A percentile compares a stretch with the other conserved stretches of the same genome.
These are phyloP conservation scores for Venturia asperata DNA, from an alignment of 2,329 filamentous ascomycete species.

Conservation along the genomic window DNA sequence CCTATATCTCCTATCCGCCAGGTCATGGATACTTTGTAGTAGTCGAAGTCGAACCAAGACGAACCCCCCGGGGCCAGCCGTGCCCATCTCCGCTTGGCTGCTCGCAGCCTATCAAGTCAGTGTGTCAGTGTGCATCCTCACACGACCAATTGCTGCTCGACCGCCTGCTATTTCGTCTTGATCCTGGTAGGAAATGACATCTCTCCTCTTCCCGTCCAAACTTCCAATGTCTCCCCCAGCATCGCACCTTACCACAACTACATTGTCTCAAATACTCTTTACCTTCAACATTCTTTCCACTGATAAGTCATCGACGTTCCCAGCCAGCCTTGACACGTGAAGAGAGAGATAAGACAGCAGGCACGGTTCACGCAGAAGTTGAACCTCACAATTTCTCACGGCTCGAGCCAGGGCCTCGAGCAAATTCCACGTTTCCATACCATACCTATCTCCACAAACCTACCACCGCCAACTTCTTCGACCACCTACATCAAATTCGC, in stretches of 20 bases:
- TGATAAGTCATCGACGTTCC: neutral
- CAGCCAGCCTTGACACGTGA: slow-evolving; percentile 12
- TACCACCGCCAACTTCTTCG: neutral
- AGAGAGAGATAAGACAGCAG: neutral
- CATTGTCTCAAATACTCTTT: neutral
- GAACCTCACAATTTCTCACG: slow-evolving; percentile 7
- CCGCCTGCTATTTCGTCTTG: neutral
- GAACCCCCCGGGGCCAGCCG: slow-evolving; percentile 3
- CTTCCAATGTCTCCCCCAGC: neutral
- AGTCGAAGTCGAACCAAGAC: neutral
- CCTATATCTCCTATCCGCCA: too few species aligned
- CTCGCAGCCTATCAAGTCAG: neutral
- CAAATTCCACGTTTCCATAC: slow-evolving; percentile 13
- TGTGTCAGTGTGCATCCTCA: neutral
- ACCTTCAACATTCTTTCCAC: neutral
- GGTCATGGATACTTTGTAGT: too few species aligned
- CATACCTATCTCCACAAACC: neutral
- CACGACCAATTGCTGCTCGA: slow-evolving; percentile 5
- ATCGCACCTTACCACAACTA: neutral
- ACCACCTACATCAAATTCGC: neutral
- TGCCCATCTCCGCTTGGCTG: neutral
- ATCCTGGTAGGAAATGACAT: slow-evolving; percentile 4
- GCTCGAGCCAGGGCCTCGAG: neutral
- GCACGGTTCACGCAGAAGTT: neutral
- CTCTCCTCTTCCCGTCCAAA: neutral